These are phyloP conservation scores for slime mould (Dictyostelium discoideum) DNA, from an alignment of 78 protist genomes.

Conservation along the genomic window dicty_2.7 NC_007088.5:7663001-7663500, in stretches of 20 bases:
- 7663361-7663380: neutral
- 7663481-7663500: neutral
- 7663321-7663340: too few species aligned
- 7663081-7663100: neutral
- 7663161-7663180: neutral
- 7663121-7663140: neutral
- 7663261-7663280: neutral
- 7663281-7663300: neutral
- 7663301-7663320: neutral
- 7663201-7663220: neutral
- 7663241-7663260: neutral
- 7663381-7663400: neutral
- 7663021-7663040: neutral
- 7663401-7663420: neutral
- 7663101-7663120: neutral
- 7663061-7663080: neutral
- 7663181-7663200: neutral
- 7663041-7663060: neutral
- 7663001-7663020: neutral
- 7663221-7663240: neutral
- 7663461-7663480: slow-evolving; percentile 3
- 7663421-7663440: neutral
- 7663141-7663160: neutral
- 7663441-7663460: neutral
- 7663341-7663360: too few species aligned